A percentile compares a stretch with the other conserved stretches of the same genome.
phyloP scores from a whole-genome alignment of 164 flowering plant genomes.

The Houttuynia cordata region DNA sequence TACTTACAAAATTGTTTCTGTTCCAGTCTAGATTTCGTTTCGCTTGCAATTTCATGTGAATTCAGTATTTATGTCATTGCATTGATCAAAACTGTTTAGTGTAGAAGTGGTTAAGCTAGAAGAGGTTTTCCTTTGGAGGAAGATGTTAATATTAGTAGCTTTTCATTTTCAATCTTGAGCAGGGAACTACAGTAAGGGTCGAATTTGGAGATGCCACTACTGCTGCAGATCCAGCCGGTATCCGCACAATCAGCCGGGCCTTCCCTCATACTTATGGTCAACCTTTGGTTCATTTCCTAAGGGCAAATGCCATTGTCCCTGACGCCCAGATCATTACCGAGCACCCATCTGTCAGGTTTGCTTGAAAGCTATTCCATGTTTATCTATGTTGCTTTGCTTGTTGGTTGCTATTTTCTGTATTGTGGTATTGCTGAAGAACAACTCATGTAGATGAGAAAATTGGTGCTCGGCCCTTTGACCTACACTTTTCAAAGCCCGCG shows the following conservation, averaged over 20 bases:
- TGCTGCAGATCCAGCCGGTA: constrained; percentile 55
- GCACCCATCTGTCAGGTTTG: constrained; percentile 73
- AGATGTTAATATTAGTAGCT: no score
- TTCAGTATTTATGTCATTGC: background rate
- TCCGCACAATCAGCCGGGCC: constrained; percentile 39
- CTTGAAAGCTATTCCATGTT: background rate
- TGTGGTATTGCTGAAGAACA: background rate
- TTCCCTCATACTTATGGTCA: constrained; percentile 89
- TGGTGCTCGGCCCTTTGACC: no score
- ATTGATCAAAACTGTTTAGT: no score
- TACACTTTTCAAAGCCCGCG: no score
- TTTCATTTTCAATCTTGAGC: constrained; percentile 3
- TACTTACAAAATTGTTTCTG: background rate
- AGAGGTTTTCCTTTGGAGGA: background rate
- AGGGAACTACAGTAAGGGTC: constrained; percentile 94
- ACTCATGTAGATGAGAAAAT: no score
- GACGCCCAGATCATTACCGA: constrained; percentile 85
- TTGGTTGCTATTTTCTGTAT: background rate
- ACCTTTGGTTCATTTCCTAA: constrained; percentile 83
- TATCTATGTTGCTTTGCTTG: background rate
- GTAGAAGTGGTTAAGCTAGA: no score
- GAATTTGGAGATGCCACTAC: constrained; percentile 90
- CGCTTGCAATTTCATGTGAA: background rate
- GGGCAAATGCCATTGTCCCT: constrained; percentile 67
- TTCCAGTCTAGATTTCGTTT: background rate